Conservation (phyloP, 2,329 filamentous ascomycete species). For the Sporothrix curviconia region DNA sequence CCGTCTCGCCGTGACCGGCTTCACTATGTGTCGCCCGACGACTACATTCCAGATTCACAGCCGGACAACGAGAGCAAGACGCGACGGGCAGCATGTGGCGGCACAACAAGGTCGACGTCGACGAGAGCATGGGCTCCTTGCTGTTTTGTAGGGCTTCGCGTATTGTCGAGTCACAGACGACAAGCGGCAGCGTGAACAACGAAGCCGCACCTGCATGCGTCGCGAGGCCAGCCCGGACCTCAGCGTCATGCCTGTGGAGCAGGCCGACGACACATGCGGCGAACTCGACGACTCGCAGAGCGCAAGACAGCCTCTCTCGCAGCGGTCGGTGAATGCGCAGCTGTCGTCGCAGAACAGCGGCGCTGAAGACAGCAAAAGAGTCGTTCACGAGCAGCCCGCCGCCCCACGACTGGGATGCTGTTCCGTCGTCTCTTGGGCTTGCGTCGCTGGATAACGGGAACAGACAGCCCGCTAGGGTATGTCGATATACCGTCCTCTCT, state of each 20-base stretch:
- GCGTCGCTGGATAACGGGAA: not conserved
- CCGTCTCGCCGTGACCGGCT: too few relatives aligned
- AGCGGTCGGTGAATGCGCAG: conserved; percentile 7
- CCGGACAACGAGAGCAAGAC: conserved; percentile 25
- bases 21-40: conserved; percentile 10
- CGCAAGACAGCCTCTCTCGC: conserved; percentile 2
- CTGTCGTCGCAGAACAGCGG: not conserved
- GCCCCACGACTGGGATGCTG: not conserved
- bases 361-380: not conserved
- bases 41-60: conserved; percentile 49
- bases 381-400: not conserved
- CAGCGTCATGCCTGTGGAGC: conserved; percentile 2
- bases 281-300: too few relatives aligned
- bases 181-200: not conserved
- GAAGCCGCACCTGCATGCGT: not conserved
- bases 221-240: conserved; percentile 2
- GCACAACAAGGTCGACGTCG: not conserved
- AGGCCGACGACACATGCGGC: too few relatives aligned
- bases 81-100: not conserved
- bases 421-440: not conserved
- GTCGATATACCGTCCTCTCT: conserved; percentile 16
- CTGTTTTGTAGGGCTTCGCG: not conserved
- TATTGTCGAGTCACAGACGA: not conserved
- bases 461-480: not conserved
- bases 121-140: too few relatives aligned